phyloP scores from a whole-genome alignment of 176 grass and related monocot genomes.

The Hyparrhenia diplandra region DNA sequence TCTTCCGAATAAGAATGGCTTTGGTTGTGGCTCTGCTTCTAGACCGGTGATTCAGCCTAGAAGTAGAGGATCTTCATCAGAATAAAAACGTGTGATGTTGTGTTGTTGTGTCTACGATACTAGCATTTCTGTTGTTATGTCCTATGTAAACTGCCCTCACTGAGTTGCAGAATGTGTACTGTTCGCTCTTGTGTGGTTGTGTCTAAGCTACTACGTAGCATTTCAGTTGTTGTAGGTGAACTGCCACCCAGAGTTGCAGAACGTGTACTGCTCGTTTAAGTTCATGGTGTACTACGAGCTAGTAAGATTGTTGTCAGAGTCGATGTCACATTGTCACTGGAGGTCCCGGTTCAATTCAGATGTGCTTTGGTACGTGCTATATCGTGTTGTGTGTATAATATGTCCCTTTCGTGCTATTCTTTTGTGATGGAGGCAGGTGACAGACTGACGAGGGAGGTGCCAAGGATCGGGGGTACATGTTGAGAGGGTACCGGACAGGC shows the following conservation, averaged over 20 bases:
- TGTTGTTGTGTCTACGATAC: neutral
- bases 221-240: neutral
- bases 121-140: conserved; percentile 1
- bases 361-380: neutral
- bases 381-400: no score
- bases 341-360: neutral
- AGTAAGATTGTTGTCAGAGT: neutral
- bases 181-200: neutral
- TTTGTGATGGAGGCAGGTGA: no score
- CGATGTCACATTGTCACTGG: neutral
- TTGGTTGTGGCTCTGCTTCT: neutral
- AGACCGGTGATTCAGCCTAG: conserved; percentile 27
- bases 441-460: no score
- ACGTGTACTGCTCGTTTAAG: neutral
- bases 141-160: neutral
- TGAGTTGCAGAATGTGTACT: neutral
- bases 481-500: no score
- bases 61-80: neutral
- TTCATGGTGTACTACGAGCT: neutral
- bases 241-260: neutral
- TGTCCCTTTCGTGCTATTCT: neutral
- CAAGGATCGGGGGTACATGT: no score
- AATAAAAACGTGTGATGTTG: conserved; percentile 21
- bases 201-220: neutral
- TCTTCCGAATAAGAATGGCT: conserved; percentile 12